Conservation (phyloP, 176 grass and related monocot species). For the Zea luxurians region DNA sequence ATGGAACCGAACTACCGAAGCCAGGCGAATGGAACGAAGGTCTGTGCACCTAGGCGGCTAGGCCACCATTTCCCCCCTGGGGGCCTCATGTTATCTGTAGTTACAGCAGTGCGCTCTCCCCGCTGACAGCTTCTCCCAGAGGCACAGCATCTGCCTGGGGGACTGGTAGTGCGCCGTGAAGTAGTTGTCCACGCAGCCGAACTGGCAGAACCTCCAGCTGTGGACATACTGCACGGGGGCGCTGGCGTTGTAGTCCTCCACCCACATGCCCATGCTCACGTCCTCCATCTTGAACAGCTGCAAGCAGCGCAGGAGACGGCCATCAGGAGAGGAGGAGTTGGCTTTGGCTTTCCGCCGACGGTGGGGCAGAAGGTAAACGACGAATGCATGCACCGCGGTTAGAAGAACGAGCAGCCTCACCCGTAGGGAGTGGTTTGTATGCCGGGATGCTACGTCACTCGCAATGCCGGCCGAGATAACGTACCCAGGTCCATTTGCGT, state of each 20-base stretch:
- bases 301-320: background rate
- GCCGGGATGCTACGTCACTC: slow-evolving; percentile 49
- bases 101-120: slow-evolving; percentile 66
- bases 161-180: slow-evolving; percentile 93
- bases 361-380: background rate
- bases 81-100: slow-evolving; percentile 53
- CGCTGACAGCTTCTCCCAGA: slow-evolving; percentile 64
- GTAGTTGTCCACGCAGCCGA: slow-evolving; percentile 70
- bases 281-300: slow-evolving; percentile 99
- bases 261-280: slow-evolving; percentile 99
- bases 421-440: slow-evolving; percentile 59
- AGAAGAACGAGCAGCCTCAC: slow-evolving; percentile 32
- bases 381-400: background rate
- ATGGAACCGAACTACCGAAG: background rate
- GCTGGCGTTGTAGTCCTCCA: slow-evolving; percentile 79
- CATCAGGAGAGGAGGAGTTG: background rate
- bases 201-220: slow-evolving; percentile 94
- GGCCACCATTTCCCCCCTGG: background rate
- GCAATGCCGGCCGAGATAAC: slow-evolving; percentile 67
- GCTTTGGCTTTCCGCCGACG: no score
- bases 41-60: background rate
- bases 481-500: slow-evolving; percentile 93
- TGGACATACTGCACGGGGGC: slow-evolving; percentile 58
- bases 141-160: slow-evolving; percentile 83
- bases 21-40: background rate